Evolutionary conservation across 257 asterid species (phyloP).

Genomic region (Dorcoceras hygrometricum): DNA sequence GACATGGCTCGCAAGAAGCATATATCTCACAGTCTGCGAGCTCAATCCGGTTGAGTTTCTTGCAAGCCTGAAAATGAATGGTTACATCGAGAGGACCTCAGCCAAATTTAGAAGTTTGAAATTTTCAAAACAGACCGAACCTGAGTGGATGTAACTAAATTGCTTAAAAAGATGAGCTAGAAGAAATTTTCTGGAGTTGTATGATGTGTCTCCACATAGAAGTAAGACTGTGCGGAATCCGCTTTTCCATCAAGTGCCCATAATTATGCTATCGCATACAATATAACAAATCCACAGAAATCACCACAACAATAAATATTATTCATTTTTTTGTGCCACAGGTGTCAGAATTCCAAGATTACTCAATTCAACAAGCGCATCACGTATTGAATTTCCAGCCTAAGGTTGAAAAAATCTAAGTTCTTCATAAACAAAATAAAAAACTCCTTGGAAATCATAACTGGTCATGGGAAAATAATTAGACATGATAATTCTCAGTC

Average conservation of each 20-base stretch:
- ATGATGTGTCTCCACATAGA: neutral
- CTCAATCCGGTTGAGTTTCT: conserved; percentile 85
- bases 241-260: neutral
- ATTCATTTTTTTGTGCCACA: neutral
- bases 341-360: neutral
- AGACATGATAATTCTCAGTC: neutral
- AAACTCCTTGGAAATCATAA: too few relatives aligned
- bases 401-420: neutral
- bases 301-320: too few relatives aligned
- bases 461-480: neutral
- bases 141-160: neutral
- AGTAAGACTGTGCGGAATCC: neutral
- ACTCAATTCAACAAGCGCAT: neutral
- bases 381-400: neutral
- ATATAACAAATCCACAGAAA: neutral
- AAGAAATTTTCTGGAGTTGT: neutral
- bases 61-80: conserved; percentile 72
- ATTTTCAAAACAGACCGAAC: neutral
- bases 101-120: neutral
- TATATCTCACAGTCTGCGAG: conserved; percentile 95
- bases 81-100: conserved; percentile 17
- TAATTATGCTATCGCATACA: neutral
- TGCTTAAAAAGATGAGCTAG: neutral
- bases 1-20: conserved; percentile 97
- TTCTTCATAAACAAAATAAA: too few relatives aligned